These are phyloP conservation scores for Plectosphaerella plurivora DNA, from an alignment of 2,329 filamentous ascomycete species.

Conservation along the genomic window DNA sequence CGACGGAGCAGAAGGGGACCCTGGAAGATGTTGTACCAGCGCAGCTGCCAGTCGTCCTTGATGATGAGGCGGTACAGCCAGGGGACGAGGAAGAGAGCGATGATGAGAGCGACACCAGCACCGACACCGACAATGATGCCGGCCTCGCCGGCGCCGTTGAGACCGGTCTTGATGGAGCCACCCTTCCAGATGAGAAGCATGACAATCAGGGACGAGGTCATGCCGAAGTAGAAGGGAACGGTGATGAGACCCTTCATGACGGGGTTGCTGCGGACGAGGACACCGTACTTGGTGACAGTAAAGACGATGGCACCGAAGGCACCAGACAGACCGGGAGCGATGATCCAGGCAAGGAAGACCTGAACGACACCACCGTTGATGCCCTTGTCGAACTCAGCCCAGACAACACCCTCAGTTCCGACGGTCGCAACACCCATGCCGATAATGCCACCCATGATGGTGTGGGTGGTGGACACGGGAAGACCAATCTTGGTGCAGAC, in stretches of 20 bases:
- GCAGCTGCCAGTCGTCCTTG: conserved; percentile 56
- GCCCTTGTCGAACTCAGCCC: conserved; percentile 22
- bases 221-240: conserved; percentile 4
- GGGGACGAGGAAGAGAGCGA: conserved; percentile 51
- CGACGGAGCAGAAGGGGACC: conserved; percentile 49
- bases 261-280: conserved; percentile 49
- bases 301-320: conserved; percentile 51
- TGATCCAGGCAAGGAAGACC: conserved; percentile 57
- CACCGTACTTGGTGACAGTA: conserved; percentile 50
- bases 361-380: conserved; percentile 49
- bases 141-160: conserved; percentile 43
- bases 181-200: conserved; percentile 60
- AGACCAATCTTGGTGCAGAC: conserved; percentile 49
- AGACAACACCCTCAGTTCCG: conserved; percentile 47
- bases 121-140: conserved; percentile 52
- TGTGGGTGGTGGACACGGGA: conserved; percentile 59
- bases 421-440: conserved; percentile 55
- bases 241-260: conserved; percentile 44
- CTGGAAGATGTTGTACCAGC: conserved; percentile 46
- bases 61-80: conserved; percentile 56
- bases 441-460: conserved; percentile 54
- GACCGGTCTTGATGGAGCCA: conserved; percentile 37
- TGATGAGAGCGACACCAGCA: conserved; percentile 42
- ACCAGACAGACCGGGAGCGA: conserved; percentile 52
- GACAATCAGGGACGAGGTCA: conserved; percentile 36